Percentiles rank a stretch among this genome's conserved stretches.
Evolutionary conservation across 1,139 yeast genomes (phyloP).

Genomic region (Magnusiomyces suaveolens): DNA sequence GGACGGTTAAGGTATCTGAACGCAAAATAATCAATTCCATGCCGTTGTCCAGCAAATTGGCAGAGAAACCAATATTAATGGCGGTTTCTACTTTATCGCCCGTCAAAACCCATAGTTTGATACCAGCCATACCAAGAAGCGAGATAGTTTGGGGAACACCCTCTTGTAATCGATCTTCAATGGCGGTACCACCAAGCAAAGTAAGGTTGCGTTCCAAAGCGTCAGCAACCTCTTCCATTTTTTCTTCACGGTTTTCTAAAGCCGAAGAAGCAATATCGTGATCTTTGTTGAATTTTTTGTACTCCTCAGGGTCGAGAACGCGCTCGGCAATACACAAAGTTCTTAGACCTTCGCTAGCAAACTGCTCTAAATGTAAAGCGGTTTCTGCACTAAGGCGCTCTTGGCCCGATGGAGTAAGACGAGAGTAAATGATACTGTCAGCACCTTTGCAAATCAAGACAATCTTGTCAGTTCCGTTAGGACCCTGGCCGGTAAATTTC

Average conservation of each 20-base stretch:
- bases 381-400: constrained; percentile 52
- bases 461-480: constrained; percentile 41
- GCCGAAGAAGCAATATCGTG: constrained; percentile 69
- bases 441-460: constrained; percentile 85
- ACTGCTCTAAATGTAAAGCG: constrained; percentile 80
- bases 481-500: constrained; percentile 71
- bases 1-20: constrained; percentile 36
- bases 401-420: constrained; percentile 46
- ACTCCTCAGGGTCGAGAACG: constrained; percentile 53
- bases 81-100: constrained; percentile 98
- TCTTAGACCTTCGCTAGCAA: constrained; percentile 93
- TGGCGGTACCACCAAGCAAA: constrained; percentile 91
- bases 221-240: constrained; percentile 70
- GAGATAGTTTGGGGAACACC: constrained; percentile 95
- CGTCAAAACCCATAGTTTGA: constrained; percentile 92
- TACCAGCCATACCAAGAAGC: constrained; percentile 77
- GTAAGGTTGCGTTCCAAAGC: constrained; percentile 64
- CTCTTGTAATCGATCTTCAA: constrained; percentile 88
- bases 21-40: constrained; percentile 76
- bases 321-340: constrained; percentile 86
- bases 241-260: constrained; percentile 64
- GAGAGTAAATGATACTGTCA: constrained; percentile 76
- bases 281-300: constrained; percentile 54
- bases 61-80: constrained; percentile 92
- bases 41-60: constrained; percentile 74